Percentiles rank a stretch among this genome's conserved stretches.
These are phyloP conservation scores for Trichocomaceae sp. DNA, from an alignment of 2,329 filamentous ascomycete genomes.

Conservation along the genomic window DNA sequence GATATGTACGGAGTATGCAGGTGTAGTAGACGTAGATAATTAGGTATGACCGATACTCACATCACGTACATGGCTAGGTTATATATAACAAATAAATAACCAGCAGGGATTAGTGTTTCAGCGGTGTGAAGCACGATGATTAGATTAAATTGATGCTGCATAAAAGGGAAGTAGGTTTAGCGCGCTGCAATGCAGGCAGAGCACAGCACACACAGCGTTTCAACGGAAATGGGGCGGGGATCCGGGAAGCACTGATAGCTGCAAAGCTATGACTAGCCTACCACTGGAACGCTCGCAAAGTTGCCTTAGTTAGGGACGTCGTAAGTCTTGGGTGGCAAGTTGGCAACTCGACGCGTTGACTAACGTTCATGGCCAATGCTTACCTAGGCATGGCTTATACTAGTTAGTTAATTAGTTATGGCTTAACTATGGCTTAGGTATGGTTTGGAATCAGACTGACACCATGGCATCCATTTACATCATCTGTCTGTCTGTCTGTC, in stretches of 20 bases:
- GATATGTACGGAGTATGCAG: background rate
- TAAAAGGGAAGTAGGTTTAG: background rate
- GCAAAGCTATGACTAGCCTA: too few species aligned
- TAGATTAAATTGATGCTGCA: background rate
- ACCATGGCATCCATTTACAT: background rate
- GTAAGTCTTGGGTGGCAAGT: too few species aligned
- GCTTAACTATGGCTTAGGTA: too few species aligned
- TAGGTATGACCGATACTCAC: background rate
- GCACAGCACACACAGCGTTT: background rate
- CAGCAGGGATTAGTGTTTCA: constrained; percentile 5
- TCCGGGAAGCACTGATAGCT: constrained; percentile 2
- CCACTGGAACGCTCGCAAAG: too few species aligned
- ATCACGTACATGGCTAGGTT: background rate
- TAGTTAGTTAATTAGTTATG: too few species aligned
- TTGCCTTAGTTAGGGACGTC: too few species aligned
- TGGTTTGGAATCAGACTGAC: background rate
- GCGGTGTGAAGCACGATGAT: constrained; percentile 7
- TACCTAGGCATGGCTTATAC: too few species aligned
- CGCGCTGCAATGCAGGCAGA: background rate
- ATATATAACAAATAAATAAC: constrained; percentile 3
- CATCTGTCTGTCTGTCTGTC: too few species aligned
- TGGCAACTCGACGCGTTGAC: too few species aligned
- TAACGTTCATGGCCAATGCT: too few species aligned
- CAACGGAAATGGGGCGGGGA: constrained; percentile 8
- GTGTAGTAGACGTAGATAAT: background rate